Evolutionary conservation across 768 basidiomycete species (phyloP), one percentile per base, ranked within the genome.

Genomic region (Pleurotus sapidus): DNA sequence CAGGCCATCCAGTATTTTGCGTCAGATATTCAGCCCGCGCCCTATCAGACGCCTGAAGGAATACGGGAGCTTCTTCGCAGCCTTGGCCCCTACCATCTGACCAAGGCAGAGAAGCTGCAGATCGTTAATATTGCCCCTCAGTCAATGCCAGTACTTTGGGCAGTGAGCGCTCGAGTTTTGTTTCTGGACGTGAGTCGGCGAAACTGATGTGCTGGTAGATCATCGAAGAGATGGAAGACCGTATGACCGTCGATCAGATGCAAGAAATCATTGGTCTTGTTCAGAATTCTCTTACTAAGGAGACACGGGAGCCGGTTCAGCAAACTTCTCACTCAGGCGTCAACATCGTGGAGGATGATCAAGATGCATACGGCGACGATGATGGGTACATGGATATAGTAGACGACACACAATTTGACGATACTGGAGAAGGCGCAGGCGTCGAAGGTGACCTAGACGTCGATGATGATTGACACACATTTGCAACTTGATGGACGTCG

Each of bases 21-120:
- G 12, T 83, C 89, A 4, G 82, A 86, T 6, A 84, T 86, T 63
- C 88, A 90, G 58, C 88, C 90, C 4, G 87, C 85, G 0, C 67
- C 71, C 0, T 68, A 77, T 7, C 94, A 96, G 69, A 86, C 84
- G 1, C 74, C 81, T 1, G 78, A 81, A 51, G 80, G 84, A 11
- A 83, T 96, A 56, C 71, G 82, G 0, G 75, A 76, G 56, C 84
- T 97, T 11, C 83, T 89, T 15, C 81, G 84, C 57, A 75, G 75
- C 39, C 82, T 98, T 8, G 80, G 83, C 2, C 74, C 83, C 17
- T 89, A 84, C 60, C 79, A 82, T 34, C 75, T 98, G 60, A 95
- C 94, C 1, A 97, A 95, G 64, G 84, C 89, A 2, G 95, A 98
- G 77, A 94, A 95, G 66, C 78, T 97, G 3, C 93, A 95, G 65